These are phyloP conservation scores for Alternaria atra DNA, from an alignment of 2,329 filamentous ascomycete genomes.

Conservation along the genomic window DNA sequence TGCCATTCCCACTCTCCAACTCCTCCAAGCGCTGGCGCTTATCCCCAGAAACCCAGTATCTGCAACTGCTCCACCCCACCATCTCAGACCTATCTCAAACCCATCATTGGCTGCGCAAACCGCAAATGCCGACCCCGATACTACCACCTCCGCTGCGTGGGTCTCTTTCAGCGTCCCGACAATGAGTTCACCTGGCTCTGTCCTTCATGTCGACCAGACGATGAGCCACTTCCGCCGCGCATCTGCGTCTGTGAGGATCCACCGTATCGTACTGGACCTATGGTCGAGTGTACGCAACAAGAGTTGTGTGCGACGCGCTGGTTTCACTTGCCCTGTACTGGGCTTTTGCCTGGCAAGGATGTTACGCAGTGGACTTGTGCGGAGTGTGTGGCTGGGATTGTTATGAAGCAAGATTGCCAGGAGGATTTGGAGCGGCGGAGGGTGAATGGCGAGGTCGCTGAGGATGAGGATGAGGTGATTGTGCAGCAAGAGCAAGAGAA, in stretches of 20 bases:
- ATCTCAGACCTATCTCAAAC: neutral
- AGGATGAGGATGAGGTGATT: neutral
- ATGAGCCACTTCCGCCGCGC: neutral
- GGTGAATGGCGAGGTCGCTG: neutral
- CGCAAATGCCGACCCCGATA: neutral
- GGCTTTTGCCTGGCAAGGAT: neutral
- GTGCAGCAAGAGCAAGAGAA: neutral
- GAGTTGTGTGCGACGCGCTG: neutral
- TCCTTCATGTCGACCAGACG: neutral
- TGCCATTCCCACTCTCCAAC: neutral
- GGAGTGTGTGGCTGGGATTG: neutral
- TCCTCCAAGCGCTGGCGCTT: neutral
- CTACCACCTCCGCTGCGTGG: slow-evolving; percentile 10
- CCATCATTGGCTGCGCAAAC: slow-evolving; percentile 8
- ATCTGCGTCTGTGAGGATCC: neutral
- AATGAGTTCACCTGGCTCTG: neutral
- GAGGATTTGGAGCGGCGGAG: neutral
- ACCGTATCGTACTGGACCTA: neutral
- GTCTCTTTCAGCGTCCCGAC: neutral
- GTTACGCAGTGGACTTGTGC: neutral
- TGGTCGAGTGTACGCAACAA: neutral
- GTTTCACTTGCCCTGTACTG: slow-evolving; percentile 1
- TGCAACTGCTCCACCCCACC: neutral
- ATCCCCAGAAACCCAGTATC: neutral
- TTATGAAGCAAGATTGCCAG: neutral